These are phyloP conservation scores for Solanum virginianum DNA, from an alignment of 257 asterid species.

Conservation along the genomic window DNA sequence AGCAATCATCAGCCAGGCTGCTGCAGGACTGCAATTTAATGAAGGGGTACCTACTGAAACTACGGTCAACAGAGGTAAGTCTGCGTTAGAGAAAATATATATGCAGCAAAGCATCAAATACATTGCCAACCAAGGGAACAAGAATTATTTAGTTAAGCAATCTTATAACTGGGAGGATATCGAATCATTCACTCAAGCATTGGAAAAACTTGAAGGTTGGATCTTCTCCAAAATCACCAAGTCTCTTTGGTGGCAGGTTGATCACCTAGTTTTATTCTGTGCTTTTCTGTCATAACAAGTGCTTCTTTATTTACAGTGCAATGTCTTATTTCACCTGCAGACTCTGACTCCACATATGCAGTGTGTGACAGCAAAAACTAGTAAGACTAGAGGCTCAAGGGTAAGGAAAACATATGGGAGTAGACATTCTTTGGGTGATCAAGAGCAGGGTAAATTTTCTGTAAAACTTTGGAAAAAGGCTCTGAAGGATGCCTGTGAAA, in stretches of 20 bases:
- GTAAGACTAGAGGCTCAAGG: constrained; percentile 18
- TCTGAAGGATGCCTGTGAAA: constrained; percentile 81
- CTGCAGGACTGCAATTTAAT: constrained; percentile 35
- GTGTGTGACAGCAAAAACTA: constrained; percentile 33
- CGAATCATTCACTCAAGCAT: constrained; percentile 54
- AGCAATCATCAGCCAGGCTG: constrained; percentile 59
- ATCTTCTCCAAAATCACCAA: constrained; percentile 68
- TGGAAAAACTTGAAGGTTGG: constrained; percentile 86
- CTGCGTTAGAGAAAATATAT: constrained; percentile 1
- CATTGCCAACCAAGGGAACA: constrained; percentile 2
- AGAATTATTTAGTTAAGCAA: constrained; percentile 28
- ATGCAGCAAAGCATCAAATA: constrained; percentile 3
- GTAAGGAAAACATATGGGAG: constrained; percentile 35
- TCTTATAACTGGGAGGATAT: constrained; percentile 64
- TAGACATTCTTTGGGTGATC: constrained; percentile 37
- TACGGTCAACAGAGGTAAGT: neutral
- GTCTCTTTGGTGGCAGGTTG: constrained; percentile 98
- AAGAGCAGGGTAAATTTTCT: constrained; percentile 64
- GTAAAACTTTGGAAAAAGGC: constrained; percentile 84
- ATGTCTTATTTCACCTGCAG: constrained; percentile 25
- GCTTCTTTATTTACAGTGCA: neutral
- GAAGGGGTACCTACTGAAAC: constrained; percentile 6
- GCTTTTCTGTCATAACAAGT: neutral
- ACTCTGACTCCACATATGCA: constrained; percentile 92
- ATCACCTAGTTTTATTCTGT: neutral